Conservation (phyloP, 768 basidiomycete species). For the Rhizopogon sp. region DNA sequence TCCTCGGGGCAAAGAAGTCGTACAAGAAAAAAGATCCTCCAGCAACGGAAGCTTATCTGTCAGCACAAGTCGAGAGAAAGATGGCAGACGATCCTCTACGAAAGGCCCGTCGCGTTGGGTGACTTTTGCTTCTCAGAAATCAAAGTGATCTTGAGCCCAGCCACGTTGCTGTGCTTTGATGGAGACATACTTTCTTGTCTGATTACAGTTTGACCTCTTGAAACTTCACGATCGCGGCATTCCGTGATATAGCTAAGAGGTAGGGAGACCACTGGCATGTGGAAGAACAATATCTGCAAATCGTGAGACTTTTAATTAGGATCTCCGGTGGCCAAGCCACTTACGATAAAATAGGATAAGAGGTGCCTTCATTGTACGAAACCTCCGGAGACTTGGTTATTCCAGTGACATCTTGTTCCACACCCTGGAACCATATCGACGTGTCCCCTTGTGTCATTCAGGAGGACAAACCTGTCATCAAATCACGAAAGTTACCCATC, state of each 20-base stretch:
- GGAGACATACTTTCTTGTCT: not conserved
- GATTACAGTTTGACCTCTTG: not conserved
- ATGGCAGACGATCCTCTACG: conserved; percentile 13
- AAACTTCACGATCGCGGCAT: not conserved
- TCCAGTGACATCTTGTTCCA: not conserved
- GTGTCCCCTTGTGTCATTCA: not conserved
- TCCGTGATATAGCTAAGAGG: not conserved
- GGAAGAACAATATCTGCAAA: conserved; percentile 7
- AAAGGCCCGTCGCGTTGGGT: not conserved
- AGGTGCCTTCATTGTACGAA: not conserved
- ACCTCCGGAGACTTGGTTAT: not conserved
- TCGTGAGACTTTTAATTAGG: conserved; percentile 6
- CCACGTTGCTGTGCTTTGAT: not conserved
- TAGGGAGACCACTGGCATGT: not conserved
- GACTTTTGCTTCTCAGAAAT: not conserved
- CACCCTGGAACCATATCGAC: not conserved
- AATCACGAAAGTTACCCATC: not conserved
- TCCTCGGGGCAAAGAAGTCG: not conserved
- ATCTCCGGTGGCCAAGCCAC: not conserved
- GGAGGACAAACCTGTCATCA: not conserved
- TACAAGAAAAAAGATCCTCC: conserved; percentile 7
- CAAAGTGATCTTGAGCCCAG: not conserved
- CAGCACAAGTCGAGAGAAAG: not conserved
- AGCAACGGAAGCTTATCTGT: conserved; percentile 2
- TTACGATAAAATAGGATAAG: conserved; percentile 4